These are phyloP conservation scores for Lachancea meyersii DNA, from an alignment of 805 yeast species.

Conservation along the genomic window DNA sequence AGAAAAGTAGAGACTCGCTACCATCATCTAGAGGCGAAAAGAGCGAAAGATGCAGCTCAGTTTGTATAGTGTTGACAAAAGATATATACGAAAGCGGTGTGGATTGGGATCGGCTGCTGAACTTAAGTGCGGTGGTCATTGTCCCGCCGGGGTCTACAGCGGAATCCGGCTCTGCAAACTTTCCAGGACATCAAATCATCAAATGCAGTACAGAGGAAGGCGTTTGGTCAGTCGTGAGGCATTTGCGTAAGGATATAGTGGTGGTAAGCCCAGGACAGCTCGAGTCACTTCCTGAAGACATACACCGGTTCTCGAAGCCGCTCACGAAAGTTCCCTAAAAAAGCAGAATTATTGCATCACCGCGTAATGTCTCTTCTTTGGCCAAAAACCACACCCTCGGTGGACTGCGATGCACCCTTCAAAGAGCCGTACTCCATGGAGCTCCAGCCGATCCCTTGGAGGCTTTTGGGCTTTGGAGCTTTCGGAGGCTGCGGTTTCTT, in stretches of 20 bases:
- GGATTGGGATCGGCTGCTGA: conserved; percentile 16
- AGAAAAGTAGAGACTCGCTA: background rate
- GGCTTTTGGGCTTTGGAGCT: conserved; percentile 50
- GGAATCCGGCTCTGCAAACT: background rate
- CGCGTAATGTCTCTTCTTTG: conserved; percentile 41
- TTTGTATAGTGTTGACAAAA: conserved; percentile 19
- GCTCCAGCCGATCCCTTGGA: conserved; percentile 46
- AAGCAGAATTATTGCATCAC: conserved; percentile 15
- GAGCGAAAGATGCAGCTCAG: conserved; percentile 9
- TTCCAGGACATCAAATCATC: conserved; percentile 34
- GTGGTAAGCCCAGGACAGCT: conserved; percentile 28
- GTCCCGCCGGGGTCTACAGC: conserved; percentile 28
- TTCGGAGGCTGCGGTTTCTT: conserved; percentile 44
- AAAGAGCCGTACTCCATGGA: conserved; percentile 54
- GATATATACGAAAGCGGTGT: conserved; percentile 9
- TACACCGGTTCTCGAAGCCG: conserved; percentile 26
- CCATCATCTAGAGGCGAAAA: background rate
- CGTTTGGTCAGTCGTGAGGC: conserved; percentile 50
- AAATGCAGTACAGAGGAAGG: conserved; percentile 45
- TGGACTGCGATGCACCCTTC: conserved; percentile 49
- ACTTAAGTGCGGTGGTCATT: conserved; percentile 31
- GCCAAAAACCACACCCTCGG: conserved; percentile 51
- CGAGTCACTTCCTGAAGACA: conserved; percentile 28
- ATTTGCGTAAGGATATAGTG: conserved; percentile 36
- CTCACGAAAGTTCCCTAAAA: conserved; percentile 20